Evolutionary conservation across 2,329 filamentous ascomycete genomes (phyloP), one percentile per base, ranked within the genome.

Genomic region (Cladosporium sp.): DNA sequence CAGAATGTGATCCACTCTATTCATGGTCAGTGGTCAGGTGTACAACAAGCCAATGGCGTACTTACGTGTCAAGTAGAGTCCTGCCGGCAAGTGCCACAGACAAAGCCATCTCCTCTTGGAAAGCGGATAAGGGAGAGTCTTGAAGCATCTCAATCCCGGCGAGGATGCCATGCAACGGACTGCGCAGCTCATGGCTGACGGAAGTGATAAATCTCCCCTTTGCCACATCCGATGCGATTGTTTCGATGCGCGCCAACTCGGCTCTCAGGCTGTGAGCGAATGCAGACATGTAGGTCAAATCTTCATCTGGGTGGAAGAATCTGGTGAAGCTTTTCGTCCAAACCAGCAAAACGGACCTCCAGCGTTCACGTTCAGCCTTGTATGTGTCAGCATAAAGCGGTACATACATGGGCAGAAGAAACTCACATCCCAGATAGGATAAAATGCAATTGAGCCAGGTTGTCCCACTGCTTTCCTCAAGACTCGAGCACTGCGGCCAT

Each of bases 201-300:
- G 72, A 75, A 1, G 73, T 71, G 7, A 80, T 72, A 30, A 80
- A 76, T 2, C 75, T 73, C 0, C 70, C 69, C 51, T 80, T 80
- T 11, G 73, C 70, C 51, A 71, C 69, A 29, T 76, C 73, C 2
- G 69, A 62, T 9, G 65, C 66, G 3, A 69, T 49, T 5, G 65
- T 68, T 20, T 67, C 65, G 8, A 73, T 58, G 7, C 69, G 57
- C 12, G 64, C 57, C 13, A 72, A 52, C 49, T 71, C 65, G 7
- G 64, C 65, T 56, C 65, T 68, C 19, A 72, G 54, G 38, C 61
- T 70, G 49, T 69, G 65, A 12, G 64, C 65, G 52, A 73, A 73
- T 8, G 68, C 63, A 29, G 66, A 59, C 2, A 64, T 43, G 40
- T 70, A 67, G 20, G 66, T 65, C 32, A 73, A 64, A 17, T 67